A percentile compares a stretch with the other conserved stretches of the same genome.
Evolutionary conservation across 305 asterid species (phyloP).

Genomic region (Nicotiana rustica): DNA sequence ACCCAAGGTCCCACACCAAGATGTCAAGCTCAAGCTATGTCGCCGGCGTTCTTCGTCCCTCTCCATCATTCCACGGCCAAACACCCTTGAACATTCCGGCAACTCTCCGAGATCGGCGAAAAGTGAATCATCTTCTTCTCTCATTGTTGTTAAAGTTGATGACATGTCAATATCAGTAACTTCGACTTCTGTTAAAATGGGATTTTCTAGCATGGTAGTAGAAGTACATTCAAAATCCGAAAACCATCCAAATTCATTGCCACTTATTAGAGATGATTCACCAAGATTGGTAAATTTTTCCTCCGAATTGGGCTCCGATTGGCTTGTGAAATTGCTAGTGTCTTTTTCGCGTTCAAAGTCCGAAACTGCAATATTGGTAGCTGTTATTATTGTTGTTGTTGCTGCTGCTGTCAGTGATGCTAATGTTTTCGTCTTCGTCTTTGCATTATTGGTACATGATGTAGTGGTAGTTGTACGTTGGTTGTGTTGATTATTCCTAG

Average conservation of each 20-base stretch:
- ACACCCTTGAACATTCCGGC: conserved; percentile 90
- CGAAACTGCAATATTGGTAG: conserved; percentile 29
- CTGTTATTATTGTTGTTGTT: not conserved
- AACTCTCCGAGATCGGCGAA: conserved; percentile 90
- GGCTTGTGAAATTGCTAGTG: conserved; percentile 12
- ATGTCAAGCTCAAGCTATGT: conserved; percentile 56
- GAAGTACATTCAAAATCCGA: conserved; percentile 59
- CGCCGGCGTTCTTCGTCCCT: conserved; percentile 62
- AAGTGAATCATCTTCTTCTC: conserved; percentile 78
- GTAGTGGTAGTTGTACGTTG: conserved; percentile 34
- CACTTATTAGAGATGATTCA: conserved; percentile 41
- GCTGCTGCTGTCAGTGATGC: not conserved
- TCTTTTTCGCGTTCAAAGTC: conserved; percentile 52
- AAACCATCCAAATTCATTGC: conserved; percentile 70
- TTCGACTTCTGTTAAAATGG: conserved; percentile 53
- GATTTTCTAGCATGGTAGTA: conserved; percentile 61
- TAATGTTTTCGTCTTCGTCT: conserved; percentile 21
- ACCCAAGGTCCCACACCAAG: conserved; percentile 59
- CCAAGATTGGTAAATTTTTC: conserved; percentile 49
- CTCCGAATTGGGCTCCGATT: conserved; percentile 42
- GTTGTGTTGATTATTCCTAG: conserved; percentile 48
- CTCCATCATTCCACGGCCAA: conserved; percentile 68
- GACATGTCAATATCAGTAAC: conserved; percentile 54
- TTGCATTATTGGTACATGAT: conserved; percentile 16
- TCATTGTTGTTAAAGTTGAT: conserved; percentile 65